Conservation (phyloP, 352 stramenopile species). For the Pythium angustatum region DNA sequence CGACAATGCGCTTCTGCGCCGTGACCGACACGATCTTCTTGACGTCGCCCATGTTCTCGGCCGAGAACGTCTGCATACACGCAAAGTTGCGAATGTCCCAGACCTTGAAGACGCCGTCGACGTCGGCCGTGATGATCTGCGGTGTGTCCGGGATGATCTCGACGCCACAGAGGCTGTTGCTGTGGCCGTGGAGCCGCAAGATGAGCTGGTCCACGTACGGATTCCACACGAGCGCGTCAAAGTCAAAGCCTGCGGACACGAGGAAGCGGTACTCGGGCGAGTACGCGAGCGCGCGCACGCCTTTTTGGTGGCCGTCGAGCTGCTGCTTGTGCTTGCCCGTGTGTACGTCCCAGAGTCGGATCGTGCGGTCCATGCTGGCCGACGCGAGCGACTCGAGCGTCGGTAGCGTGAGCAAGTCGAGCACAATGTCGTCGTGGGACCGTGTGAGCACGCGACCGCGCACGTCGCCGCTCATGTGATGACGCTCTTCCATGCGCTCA, state of each 20-base stretch:
- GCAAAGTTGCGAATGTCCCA: slow-evolving; percentile 91
- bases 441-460: slow-evolving; percentile 56
- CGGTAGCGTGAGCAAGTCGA: slow-evolving; percentile 78
- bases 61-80: slow-evolving; percentile 88
- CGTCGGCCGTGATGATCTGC: slow-evolving; percentile 86
- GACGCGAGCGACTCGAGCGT: slow-evolving; percentile 82
- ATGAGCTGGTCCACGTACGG: slow-evolving; percentile 90
- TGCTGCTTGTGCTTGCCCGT: slow-evolving; percentile 86
- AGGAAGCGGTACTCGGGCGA: slow-evolving; percentile 86
- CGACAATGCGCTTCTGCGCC: slow-evolving; percentile 75
- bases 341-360: slow-evolving; percentile 88
- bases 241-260: slow-evolving; percentile 87
- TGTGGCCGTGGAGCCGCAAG: slow-evolving; percentile 82
- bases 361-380: slow-evolving; percentile 87
- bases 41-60: slow-evolving; percentile 67
- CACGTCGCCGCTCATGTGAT: slow-evolving; percentile 77
- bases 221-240: slow-evolving; percentile 89
- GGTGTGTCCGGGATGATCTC: slow-evolving; percentile 85
- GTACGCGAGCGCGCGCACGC: slow-evolving; percentile 78
- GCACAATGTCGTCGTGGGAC: slow-evolving; percentile 87
- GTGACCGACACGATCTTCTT: slow-evolving; percentile 73
- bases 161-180: slow-evolving; percentile 82
- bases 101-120: slow-evolving; percentile 85
- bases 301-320: slow-evolving; percentile 83
- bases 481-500: slow-evolving; percentile 80